A percentile compares a stretch with the other conserved stretches of the same genome.
phyloP scores from a whole-genome alignment of 208 protist genomes.

The Kentomonas sorsogonicus region DNA sequence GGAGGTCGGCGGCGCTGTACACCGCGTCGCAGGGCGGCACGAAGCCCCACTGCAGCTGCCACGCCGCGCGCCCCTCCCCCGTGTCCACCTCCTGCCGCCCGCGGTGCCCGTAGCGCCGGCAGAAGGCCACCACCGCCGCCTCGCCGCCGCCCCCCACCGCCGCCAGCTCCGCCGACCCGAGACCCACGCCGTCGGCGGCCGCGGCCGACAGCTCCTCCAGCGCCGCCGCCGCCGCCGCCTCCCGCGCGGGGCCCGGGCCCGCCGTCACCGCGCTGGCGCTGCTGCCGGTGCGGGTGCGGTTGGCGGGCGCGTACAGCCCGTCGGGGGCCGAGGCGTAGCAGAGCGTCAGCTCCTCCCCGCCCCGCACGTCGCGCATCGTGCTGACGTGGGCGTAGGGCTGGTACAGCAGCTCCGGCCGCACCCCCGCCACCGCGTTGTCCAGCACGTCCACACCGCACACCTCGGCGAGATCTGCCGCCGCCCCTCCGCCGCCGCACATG shows the following conservation, averaged over 20 bases:
- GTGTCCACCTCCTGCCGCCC: constrained; percentile 33
- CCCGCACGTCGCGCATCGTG: constrained; percentile 51
- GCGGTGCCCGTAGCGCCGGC: constrained; percentile 16
- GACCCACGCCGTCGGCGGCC: no score
- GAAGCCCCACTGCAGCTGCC: constrained; percentile 81
- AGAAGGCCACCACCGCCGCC: no score
- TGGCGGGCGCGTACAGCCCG: constrained; percentile 17
- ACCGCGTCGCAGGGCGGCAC: constrained; percentile 53
- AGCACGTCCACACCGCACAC: constrained; percentile 71
- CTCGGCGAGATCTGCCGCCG: constrained; percentile 14
- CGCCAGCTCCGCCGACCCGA: no score
- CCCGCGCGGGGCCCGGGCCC: no score
- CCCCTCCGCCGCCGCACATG: constrained; percentile 30
- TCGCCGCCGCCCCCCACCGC: no score
- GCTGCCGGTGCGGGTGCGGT: no score
- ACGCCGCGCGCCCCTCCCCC: constrained; percentile 49
- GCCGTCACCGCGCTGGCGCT: constrained; percentile 2
- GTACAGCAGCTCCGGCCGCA: constrained; percentile 48
- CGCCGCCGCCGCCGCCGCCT: no score
- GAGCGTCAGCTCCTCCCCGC: constrained; percentile 69
- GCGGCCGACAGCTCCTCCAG: no score
- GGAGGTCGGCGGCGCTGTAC: constrained; percentile 55
- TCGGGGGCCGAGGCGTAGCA: constrained; percentile 59
- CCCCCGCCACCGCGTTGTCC: constrained; percentile 85
- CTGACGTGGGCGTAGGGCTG: constrained; percentile 78